Evolutionary conservation across 352 stramenopile genomes (phyloP), one percentile per base, ranked within the genome.

Genomic region (Pythium diclinum): DNA sequence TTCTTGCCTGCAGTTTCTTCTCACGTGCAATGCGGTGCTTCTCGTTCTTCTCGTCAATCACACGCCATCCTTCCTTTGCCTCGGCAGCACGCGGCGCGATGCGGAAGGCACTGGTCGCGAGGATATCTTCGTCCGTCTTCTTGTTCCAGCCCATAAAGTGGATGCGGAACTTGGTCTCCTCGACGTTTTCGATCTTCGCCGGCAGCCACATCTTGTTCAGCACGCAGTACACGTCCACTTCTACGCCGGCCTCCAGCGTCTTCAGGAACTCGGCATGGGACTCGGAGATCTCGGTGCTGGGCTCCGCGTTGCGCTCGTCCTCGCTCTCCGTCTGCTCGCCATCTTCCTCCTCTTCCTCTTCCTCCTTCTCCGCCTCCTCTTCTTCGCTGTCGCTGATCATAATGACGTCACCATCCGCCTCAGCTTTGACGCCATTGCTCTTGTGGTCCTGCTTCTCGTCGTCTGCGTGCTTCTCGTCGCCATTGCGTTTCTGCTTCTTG

Each of bases 91-190:
- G 71, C 8, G 80, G 75, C 19, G 77, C 74, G 38, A 92, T 77
- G 36, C 76, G 77, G 30, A 69, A 70, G 19, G 56, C 62, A 30
- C 46, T 73, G 21, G 42, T 17, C 28, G 66, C 68, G 8, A 55
- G 52, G 51, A 91, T 81, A 25, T 76, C 61, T 40, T 90, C 83
- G 59, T 91, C 74, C 19, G 67, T 74, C 33, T 74, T 76, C 16
- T 79, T 79, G 58, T 77, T 88, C 81, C 80, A 90, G 32, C 77
- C 80, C 69, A 92, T 78, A 61, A 79, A 92, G 52, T 90, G 81
- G 58, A 92, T 72, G 33, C 40, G 75, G 55, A 72, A 78, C 13
- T 58, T 23, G 2, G 63, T 59, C 3, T 74, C 74, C 51, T 73
- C 49, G 11, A 77, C 44, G 4, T 34, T 40, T 16, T 83, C 74